A percentile compares a stretch with the other conserved stretches of the same genome.
Conservation (phyloP, 306 rosid genomes). For the Acacia confusa region DNA sequence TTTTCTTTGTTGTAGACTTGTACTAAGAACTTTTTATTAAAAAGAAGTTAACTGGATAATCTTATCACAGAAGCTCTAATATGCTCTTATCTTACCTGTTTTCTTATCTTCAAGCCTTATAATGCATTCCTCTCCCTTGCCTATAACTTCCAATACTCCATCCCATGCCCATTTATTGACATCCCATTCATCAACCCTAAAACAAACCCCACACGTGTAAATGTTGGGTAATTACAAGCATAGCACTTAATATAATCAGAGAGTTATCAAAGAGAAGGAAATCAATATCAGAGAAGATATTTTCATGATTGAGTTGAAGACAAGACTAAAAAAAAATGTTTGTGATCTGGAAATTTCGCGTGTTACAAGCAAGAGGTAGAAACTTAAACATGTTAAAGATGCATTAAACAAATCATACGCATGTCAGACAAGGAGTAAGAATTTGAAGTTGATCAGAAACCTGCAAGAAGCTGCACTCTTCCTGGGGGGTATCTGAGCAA, state of each 20-base stretch:
- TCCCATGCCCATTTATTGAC: conserved; percentile 99
- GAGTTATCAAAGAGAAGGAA: background rate
- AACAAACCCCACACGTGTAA: background rate
- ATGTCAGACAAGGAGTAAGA: conserved; percentile 24
- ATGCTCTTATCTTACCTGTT: conserved; percentile 53
- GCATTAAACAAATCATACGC: conserved; percentile 19
- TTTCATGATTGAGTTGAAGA: background rate
- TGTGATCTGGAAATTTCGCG: background rate
- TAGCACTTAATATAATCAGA: background rate
- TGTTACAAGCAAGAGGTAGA: background rate
- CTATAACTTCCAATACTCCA: conserved; percentile 72
- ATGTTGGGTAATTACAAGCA: background rate
- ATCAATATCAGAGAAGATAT: background rate
- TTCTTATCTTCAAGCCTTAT: conserved; percentile 88
- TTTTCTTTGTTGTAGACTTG: conserved; percentile 11
- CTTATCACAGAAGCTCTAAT: conserved; percentile 28
- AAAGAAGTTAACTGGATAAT: conserved; percentile 4
- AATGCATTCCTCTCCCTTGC: conserved; percentile 92
- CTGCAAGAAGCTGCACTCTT: conserved; percentile 93
- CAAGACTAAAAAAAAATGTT: background rate
- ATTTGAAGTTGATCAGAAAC: conserved; percentile 50
- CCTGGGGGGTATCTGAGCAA: conserved; percentile 90
- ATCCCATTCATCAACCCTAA: conserved; percentile 99
- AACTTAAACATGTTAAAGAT: background rate
- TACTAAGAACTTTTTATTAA: background rate